Evolutionary conservation across 1,284 basidiomycete genomes (phyloP), one percentile per base, ranked within the genome.

Genomic region (Omphalotus olearius): DNA sequence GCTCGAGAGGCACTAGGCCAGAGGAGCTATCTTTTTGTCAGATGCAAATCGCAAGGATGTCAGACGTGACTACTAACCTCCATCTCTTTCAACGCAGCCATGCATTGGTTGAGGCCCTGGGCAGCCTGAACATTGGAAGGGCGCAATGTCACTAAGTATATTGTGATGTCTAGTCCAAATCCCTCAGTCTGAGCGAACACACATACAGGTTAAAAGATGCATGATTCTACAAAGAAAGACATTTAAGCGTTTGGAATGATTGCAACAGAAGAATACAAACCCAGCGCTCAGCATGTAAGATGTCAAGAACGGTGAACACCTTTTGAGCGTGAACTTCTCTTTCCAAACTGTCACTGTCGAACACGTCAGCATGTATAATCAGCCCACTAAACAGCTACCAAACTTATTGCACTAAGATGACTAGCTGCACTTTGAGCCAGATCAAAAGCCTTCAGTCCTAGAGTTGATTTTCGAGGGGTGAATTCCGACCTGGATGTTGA

Each of bases 1-100:
- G 85, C 80, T 23, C 88, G 79, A 13, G 74, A 70, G 11, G 89
- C 88, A 60, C 81, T 85, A 1, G 89, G 88, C 91, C 90, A 93
- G 40, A 75, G 71, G 47, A 70, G 64, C 74, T 77, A 56, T 51
- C 9, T 33, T 9, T 33, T 10, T 33, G 30, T 33, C 30, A 33
- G 30, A 33, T 9, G 7, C 13, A 2, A 7, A 10, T 33, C 30
- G 13, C 30, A 13, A 33, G 30, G 3, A 13, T 9, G 9, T 7
- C 7, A 33, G 16, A n/a, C 39, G 25, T 25, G 14, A 49, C 36
- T 43, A 59, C 74, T 45, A 58, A 89, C 86, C 69, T 82, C 80
- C 80, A 93, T 83, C 46, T 82, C 80, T 60, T 83, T 82, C 47
- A 91, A 69, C 20, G 82, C 83, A 43, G 71, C 64, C 67, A 91